phyloP scores from a whole-genome alignment of 148 eudicot genomes.

The Rhododendron ovatum region DNA sequence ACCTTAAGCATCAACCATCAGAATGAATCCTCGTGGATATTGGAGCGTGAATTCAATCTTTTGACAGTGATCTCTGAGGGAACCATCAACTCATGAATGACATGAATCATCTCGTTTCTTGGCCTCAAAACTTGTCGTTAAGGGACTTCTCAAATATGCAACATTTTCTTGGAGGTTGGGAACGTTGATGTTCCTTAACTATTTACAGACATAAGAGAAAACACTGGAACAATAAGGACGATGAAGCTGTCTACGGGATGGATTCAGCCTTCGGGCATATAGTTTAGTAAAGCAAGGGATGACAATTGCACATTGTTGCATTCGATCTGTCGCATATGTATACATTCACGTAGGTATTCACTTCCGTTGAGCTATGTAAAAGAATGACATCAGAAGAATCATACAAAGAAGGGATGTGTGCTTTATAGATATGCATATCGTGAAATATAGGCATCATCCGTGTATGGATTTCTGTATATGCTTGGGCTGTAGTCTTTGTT shows the following conservation, averaged over 20 bases:
- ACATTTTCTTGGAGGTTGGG: background rate
- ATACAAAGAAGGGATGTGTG: background rate
- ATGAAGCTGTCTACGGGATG: background rate
- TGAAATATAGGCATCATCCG: background rate
- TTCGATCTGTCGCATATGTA: background rate
- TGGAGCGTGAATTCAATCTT: conserved; percentile 70
- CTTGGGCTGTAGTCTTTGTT: background rate
- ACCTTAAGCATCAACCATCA: conserved; percentile 47
- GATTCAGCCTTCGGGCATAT: background rate
- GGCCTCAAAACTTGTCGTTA: background rate
- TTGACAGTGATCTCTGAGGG: conserved; percentile 23
- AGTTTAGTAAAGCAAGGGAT: background rate
- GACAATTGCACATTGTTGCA: background rate
- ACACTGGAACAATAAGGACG: background rate
- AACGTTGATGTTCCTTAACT: background rate
- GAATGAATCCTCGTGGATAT: conserved; percentile 61
- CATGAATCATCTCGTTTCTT: background rate
- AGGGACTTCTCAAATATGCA: background rate
- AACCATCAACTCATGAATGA: conserved; percentile 8
- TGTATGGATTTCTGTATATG: background rate
- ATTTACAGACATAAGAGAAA: background rate
- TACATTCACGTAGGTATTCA: background rate
- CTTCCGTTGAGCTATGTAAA: background rate
- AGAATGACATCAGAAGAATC: background rate
- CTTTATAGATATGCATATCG: background rate